Evolutionary conservation across 257 asterid genomes (phyloP).

Genomic region (Nyctanthes arbortristis): DNA sequence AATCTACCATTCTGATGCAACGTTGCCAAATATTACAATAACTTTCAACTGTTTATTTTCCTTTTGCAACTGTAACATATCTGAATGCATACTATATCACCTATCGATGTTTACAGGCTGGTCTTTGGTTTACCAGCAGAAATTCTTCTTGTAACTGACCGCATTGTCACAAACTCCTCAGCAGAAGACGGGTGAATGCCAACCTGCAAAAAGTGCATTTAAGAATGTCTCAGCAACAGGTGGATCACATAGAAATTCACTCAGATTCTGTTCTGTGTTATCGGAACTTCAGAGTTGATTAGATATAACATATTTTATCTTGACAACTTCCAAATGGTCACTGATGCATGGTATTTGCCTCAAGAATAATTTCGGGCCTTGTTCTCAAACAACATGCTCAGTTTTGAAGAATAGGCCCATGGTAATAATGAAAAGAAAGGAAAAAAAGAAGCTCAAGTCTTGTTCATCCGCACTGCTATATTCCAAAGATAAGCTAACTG

Average conservation of each 20-base stretch:
- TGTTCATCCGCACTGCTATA: no score
- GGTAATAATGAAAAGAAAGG: no score
- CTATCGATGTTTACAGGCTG: constrained; percentile 33
- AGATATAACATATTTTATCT: not conserved
- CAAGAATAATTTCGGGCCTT: not conserved
- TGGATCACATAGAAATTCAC: not conserved
- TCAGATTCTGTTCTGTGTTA: not conserved
- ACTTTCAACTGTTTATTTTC: constrained; percentile 6
- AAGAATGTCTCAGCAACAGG: not conserved
- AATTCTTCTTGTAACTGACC: constrained; percentile 63
- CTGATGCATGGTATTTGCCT: no score
- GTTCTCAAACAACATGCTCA: not conserved
- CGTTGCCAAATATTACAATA: not conserved
- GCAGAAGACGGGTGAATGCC: constrained; percentile 99
- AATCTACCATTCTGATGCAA: not conserved
- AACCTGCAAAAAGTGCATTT: constrained; percentile 45
- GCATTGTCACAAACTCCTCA: constrained; percentile 95
- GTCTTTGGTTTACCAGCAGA: constrained; percentile 66
- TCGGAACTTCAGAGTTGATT: not conserved
- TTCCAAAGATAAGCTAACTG: no score
- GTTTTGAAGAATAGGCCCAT: no score
- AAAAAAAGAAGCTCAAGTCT: no score
- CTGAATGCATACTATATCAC: not conserved
- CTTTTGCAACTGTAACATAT: constrained; percentile 1
- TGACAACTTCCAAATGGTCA: not conserved